Base-by-base conservation (phyloP, 2,329 filamentous ascomycete genomes). In the Anisogramma anomala region DNA sequence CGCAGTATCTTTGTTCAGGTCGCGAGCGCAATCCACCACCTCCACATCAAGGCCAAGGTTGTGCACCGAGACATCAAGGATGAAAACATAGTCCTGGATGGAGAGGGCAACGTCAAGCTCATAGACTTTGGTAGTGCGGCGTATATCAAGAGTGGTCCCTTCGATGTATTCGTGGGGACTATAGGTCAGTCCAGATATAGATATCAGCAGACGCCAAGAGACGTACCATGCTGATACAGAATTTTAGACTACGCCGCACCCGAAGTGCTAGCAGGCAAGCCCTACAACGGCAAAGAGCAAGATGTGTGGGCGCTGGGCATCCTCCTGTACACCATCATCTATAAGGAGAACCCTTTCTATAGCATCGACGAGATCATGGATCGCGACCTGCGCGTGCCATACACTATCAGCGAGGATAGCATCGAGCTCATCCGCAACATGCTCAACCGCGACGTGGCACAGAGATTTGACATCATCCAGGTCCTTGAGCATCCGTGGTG, bases 261-360 rank as follows among this genome's bases (percentile, higher is more conserved):
- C n/a, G 91, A 98, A 66, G 91, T 98, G 41, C 73, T 98, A 36
- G 87, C 87, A 43, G 91, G 91, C 35, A 82, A 81, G 52, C 82
- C 88, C 13, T 98, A 98, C 63, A 77, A 83, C 50, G 91, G 91
- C 55, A 94, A 93, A 62, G 89, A 94, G 60, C 91, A 98, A 67
- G 91, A 98, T 56, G 87, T 98, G 22, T 98, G 91, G 91, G 91
- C 91, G 1, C 72, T 98, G 13, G 91, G 91, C 18, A 96, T 98
- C 55, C 73, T 98, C 19, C 76, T 98, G 11, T 98, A 98, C 67
- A 98, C 91, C 20, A 95, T 98, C 56, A 83, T 96, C 55, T 98
- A 98, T 72, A 98, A 96, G 65, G 91, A 98, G 65, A 98, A 98
- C 57, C 89, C 91, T 1, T 98, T 95, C 62, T 96, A 96, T 71